A percentile compares a stretch with the other conserved stretches of the same genome.
Conservation (phyloP, 2,329 filamentous ascomycete species). For the Monosporascus sp. region DNA sequence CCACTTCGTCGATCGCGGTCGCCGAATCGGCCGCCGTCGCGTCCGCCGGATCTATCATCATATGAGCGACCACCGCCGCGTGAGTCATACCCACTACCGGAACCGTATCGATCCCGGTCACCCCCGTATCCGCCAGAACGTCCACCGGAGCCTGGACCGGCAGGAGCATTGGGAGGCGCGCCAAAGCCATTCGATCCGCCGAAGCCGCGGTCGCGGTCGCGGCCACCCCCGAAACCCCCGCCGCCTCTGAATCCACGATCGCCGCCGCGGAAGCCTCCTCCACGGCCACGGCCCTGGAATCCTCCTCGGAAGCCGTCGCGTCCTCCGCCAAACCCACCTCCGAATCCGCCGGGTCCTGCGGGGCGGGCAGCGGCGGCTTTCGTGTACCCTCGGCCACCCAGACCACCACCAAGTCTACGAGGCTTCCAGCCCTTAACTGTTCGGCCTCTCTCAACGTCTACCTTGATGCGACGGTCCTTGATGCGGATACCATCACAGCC, state of each 20-base stretch:
- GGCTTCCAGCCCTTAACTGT: constrained; percentile 94
- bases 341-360: constrained; percentile 56
- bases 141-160: constrained; percentile 51
- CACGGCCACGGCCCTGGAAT: constrained; percentile 42
- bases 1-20: constrained; percentile 30
- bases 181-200: constrained; percentile 43
- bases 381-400: constrained; percentile 90
- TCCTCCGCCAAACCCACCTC: constrained; percentile 52
- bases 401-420: constrained; percentile 82
- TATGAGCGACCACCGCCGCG: constrained; percentile 52
- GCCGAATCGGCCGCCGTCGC: constrained; percentile 38
- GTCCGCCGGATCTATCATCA: constrained; percentile 52
- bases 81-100: constrained; percentile 52
- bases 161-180: constrained; percentile 56
- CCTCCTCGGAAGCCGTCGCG: constrained; percentile 54
- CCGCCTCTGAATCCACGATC: constrained; percentile 39
- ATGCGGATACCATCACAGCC: constrained; percentile 82
- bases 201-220: constrained; percentile 42
- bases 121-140: constrained; percentile 36
- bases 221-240: constrained; percentile 46
- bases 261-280: constrained; percentile 29
- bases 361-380: constrained; percentile 72
- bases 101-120: constrained; percentile 43
- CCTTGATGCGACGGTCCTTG: constrained; percentile 84
- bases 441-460: constrained; percentile 93